Evolutionary conservation across 176 grass and related monocot genomes (phyloP).

Genomic region (Oryza meridionalis): DNA sequence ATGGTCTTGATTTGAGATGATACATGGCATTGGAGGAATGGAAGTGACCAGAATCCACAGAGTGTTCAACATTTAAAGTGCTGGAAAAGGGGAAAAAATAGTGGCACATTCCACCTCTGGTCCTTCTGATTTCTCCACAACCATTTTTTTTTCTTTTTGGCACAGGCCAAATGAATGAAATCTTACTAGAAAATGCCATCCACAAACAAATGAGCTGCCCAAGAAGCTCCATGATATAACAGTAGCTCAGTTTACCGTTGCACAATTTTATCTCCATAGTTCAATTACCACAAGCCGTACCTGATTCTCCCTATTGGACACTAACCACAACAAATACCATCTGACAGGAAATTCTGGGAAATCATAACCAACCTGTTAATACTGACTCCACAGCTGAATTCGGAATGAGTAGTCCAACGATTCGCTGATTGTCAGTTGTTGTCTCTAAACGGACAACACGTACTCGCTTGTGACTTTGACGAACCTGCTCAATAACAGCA

Average conservation of each 20-base stretch:
- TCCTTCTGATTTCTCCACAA: background rate
- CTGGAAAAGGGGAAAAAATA: background rate
- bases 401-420: slow-evolving; percentile 84
- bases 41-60: background rate
- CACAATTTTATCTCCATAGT: background rate
- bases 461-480: slow-evolving; percentile 76
- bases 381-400: slow-evolving; percentile 92
- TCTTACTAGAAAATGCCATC: background rate
- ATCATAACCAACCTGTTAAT: slow-evolving; percentile 72
- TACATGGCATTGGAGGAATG: background rate
- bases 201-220: background rate
- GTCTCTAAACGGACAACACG: slow-evolving; percentile 87
- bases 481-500: slow-evolving; percentile 52
- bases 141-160: background rate
- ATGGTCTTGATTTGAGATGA: slow-evolving; percentile 2
- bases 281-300: background rate
- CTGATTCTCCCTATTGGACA: background rate
- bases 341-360: background rate
- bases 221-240: background rate
- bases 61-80: background rate
- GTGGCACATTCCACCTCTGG: background rate
- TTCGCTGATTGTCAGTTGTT: slow-evolving; percentile 62
- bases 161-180: slow-evolving; percentile 2
- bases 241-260: background rate
- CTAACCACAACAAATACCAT: slow-evolving; percentile 16